Base-by-base conservation (phyloP, 768 basidiomycete species). In the Termitomyces sp. region DNA sequence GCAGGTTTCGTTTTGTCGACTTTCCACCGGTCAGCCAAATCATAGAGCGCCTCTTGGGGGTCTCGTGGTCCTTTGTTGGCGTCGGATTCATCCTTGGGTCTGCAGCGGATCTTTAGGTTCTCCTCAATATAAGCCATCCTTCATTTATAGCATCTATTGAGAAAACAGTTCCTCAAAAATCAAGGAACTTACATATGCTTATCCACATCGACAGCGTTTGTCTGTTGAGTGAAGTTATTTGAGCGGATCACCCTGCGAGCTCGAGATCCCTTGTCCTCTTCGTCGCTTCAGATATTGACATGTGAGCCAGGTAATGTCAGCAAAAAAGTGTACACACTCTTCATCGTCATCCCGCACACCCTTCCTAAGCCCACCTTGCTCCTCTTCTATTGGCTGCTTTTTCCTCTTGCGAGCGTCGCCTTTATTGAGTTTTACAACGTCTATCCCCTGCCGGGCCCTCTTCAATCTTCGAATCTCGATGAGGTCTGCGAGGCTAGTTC, bases 61-160 rank as follows among this genome's bases (percentile, higher is more conserved):
- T 92, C 89, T 13, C 76, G 68, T 2, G 80, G 79, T 20, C 76
- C 71, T 2, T 73, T 69, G 33, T 73, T 67, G 24, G 78, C 77
- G 3, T 76, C 75, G 6, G 71, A 72, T 6, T 79, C 76, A 14
- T 86, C 81, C 24, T 73, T 71, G 33, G 78, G 72, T 68, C 73
- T 84, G 57, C 86, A 81, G 4, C 86, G 86, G 33, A 92, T 80
- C 69, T 82, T 87, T 61, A 99, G 77, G 69, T 97, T 98, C 66
- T 91, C 86, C 65, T 98, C 97, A 51, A 99, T 98, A 67, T 96
- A 98, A 2, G 90, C 92, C 90, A 98, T 94, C 96, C 94, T 95
- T 63, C 6, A 35, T 24, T 43, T 20, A 36, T 13, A 49, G 10
- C 16, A 28, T 14, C 7, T 46, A 30, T 16, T 13, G 30, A 28